phyloP scores from a whole-genome alignment of 495 filamentous ascomycete species.

The Trypethelium eluteriae region DNA sequence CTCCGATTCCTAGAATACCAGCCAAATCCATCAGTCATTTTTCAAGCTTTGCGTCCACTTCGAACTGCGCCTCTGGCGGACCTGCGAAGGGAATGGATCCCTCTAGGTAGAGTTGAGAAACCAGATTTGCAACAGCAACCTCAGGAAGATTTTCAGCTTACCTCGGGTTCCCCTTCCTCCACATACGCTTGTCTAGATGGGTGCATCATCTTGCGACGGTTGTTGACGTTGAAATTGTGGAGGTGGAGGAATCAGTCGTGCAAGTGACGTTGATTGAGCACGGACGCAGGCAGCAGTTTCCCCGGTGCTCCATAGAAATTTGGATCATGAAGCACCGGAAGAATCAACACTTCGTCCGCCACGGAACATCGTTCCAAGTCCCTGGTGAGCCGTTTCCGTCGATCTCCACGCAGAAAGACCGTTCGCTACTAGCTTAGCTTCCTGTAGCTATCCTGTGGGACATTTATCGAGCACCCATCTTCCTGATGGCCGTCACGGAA shows the following conservation, averaged over 20 bases:
- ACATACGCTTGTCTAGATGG: conserved; percentile 92
- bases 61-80: conserved; percentile 23
- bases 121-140: not conserved
- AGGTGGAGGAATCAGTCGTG: not conserved
- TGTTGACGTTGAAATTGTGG: not conserved
- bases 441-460: too few relatives aligned
- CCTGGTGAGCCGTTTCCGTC: too few relatives aligned
- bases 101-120: conserved; percentile 12
- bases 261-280: too few relatives aligned
- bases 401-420: too few relatives aligned
- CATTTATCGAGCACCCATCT: too few relatives aligned
- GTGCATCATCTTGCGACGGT: conserved; percentile 60
- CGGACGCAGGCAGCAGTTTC: too few relatives aligned
- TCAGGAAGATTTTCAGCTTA: conserved; percentile 41
- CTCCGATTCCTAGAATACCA: conserved; percentile 14
- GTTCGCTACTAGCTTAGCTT: too few relatives aligned
- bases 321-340: too few relatives aligned
- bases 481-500: too few relatives aligned
- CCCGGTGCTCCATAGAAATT: too few relatives aligned
- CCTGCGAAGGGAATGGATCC: conserved; percentile 19
- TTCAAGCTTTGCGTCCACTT: conserved; percentile 23
- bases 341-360: too few relatives aligned
- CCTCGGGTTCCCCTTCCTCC: conserved; percentile 68
- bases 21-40: conserved; percentile 41
- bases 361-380: too few relatives aligned